Base-by-base conservation (phyloP, 176 grass and related monocot species). In the Oryza nivara region DNA sequence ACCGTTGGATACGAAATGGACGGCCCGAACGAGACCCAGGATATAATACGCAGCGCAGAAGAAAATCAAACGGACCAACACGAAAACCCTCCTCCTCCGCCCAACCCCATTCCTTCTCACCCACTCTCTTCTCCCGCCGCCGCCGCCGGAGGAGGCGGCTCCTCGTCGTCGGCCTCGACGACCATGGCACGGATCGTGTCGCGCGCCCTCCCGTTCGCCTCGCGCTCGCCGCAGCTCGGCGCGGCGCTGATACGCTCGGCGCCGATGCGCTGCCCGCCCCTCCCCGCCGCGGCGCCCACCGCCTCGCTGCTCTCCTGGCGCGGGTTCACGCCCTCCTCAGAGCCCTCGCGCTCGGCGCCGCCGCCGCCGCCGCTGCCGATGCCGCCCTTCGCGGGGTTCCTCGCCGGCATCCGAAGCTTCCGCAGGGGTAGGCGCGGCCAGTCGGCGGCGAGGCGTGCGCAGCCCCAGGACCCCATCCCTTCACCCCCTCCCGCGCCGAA, bases 151-250 rank as follows among this genome's bases (percentile, higher is more conserved):
- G 43, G 63, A 26, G 71, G 76, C 48, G 67, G 58, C 56, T n/a
- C 20, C 25, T 48, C 66, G 43, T 40, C 30, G 30, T 32, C 30
- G 30, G 30, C 77, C 80, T 63, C n/a, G 14, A 28, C 72, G 69
- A 49, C 77, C 83, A 98, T 99, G 96, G 96, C 96, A 63, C 80
- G 96, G 38, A 88, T 96, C 69, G 86, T 93, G 45, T 79, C 81
- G 48, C 91, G 96, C 32, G 80, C 91, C 60, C 87, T 96, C 52
- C 96, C 91, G 43, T 84, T 95, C 70, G 72, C 93, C 74, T 70
- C 73, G 30, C 84, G 89, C 43, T 90, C 86, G 80, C 84, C 77
- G 10, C 26, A 85, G 76, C 67, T 35, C 67, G 54, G 60, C 19
- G 65, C 81, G 10, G 60, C 78, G 72, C 52, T 79, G 19, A n/a